Evolutionary conservation across 345 rosid species (phyloP).

Genomic region (Lepidium didymum): DNA sequence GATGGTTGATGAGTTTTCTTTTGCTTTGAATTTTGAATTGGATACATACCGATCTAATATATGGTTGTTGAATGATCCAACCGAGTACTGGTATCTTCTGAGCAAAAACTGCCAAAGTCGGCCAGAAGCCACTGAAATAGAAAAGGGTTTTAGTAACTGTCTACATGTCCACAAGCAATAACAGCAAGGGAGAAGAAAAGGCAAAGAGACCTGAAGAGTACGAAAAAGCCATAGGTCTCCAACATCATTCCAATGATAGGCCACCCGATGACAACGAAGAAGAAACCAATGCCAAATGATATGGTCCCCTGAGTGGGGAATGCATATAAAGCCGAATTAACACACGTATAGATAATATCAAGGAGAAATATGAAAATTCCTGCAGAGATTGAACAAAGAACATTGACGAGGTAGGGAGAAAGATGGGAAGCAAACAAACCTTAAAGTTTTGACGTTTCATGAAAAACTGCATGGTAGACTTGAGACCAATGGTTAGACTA

Average conservation of each 20-base stretch:
- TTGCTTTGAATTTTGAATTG: not conserved
- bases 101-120: conserved; percentile 77
- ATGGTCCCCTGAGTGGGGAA: conserved; percentile 68
- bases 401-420: not conserved
- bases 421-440: conserved; percentile 35
- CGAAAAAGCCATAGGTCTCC: conserved; percentile 82
- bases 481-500: conserved; percentile 81
- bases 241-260: conserved; percentile 91
- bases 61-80: conserved; percentile 88
- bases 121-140: conserved; percentile 93
- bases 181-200: not conserved
- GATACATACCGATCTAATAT: conserved; percentile 64
- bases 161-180: not conserved
- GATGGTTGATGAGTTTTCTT: not conserved
- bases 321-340: not conserved
- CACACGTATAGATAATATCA: not conserved
- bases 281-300: conserved; percentile 87
- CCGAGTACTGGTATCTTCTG: conserved; percentile 94
- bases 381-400: not conserved
- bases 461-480: conserved; percentile 95
- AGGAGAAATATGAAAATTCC: not conserved
- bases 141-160: not conserved
- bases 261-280: conserved; percentile 89
- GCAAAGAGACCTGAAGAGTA: conserved; percentile 73
- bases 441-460: conserved; percentile 89